Evolutionary conservation across 2,329 filamentous ascomycete genomes (phyloP).

Genomic region (Neospermospora avenae): DNA sequence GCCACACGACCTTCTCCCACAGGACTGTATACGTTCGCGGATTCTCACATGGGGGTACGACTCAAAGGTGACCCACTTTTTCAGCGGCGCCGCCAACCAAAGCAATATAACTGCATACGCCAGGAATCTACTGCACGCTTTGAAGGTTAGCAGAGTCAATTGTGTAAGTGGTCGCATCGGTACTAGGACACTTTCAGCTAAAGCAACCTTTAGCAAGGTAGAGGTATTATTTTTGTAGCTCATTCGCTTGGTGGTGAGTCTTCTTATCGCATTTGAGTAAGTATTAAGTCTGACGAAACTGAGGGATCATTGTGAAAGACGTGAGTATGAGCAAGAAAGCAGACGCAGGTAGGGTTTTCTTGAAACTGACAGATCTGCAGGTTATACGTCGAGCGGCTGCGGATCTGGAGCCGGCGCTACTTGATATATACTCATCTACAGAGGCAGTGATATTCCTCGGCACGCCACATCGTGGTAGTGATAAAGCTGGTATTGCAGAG

Average conservation of each 20-base stretch:
- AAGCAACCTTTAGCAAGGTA: constrained; percentile 3
- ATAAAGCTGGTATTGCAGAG: constrained; percentile 23
- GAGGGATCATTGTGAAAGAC: constrained; percentile 25
- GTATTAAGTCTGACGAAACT: no score
- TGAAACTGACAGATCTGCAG: constrained; percentile 10
- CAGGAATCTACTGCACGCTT: constrained; percentile 16
- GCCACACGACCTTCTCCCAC: constrained; percentile 22
- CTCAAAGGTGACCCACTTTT: constrained; percentile 23
- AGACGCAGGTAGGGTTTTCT: no score
- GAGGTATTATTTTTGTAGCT: constrained; percentile 24
- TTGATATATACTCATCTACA: constrained; percentile 20
- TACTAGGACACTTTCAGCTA: neutral
- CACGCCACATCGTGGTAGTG: constrained; percentile 35
- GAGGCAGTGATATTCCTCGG: constrained; percentile 32
- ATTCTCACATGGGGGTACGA: constrained; percentile 27
- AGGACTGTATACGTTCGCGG: constrained; percentile 17
- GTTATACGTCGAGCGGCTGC: constrained; percentile 14
- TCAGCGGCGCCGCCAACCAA: constrained; percentile 20
- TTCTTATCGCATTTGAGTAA: neutral
- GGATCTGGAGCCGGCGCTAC: neutral
- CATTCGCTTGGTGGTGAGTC: constrained; percentile 28
- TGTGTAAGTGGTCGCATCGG: constrained; percentile 11
- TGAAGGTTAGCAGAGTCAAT: constrained; percentile 12
- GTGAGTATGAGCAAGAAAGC: no score
- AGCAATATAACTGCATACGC: constrained; percentile 20